phyloP scores from a whole-genome alignment of 352 stramenopile species.

The Globisporangium iwayamae region DNA sequence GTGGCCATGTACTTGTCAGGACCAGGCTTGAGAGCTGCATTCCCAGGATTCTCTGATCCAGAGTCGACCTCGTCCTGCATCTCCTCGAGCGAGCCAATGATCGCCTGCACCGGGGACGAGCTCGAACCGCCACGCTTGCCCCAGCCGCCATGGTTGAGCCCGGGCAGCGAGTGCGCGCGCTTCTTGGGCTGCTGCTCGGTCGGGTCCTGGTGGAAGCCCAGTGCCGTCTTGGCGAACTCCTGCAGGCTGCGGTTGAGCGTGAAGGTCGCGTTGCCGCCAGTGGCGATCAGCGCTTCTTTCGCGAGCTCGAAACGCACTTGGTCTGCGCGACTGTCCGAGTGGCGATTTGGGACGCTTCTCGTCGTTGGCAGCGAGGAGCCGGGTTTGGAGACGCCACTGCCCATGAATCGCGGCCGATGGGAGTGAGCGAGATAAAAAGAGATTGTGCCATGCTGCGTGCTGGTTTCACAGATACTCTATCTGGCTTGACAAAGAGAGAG shows the following conservation, averaged over 20 bases:
- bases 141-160: conserved; percentile 6
- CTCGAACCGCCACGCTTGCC: conserved; percentile 1
- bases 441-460: not conserved
- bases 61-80: conserved; percentile 3
- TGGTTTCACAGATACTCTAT: not conserved
- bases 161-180: conserved; percentile 17
- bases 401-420: conserved; percentile 19
- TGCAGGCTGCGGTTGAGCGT: conserved; percentile 17
- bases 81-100: conserved; percentile 11
- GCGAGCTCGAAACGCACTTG: conserved; percentile 8
- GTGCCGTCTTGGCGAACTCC: conserved; percentile 5
- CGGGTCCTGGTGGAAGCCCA: not conserved
- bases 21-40: not conserved
- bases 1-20: not conserved
- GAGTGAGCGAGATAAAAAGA: not conserved
- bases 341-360: conserved; percentile 12
- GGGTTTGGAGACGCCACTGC: conserved; percentile 29
- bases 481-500: not conserved
- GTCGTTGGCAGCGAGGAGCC: not conserved
- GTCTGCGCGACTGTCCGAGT: conserved; percentile 31
- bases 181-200: conserved; percentile 1
- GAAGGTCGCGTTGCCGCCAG: conserved; percentile 13
- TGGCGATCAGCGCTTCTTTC: not conserved
- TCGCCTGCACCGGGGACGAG: not conserved
- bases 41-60: not conserved